Conservation (phyloP, 805 yeast genomes). For the Debaryomyces maramus region DNA sequence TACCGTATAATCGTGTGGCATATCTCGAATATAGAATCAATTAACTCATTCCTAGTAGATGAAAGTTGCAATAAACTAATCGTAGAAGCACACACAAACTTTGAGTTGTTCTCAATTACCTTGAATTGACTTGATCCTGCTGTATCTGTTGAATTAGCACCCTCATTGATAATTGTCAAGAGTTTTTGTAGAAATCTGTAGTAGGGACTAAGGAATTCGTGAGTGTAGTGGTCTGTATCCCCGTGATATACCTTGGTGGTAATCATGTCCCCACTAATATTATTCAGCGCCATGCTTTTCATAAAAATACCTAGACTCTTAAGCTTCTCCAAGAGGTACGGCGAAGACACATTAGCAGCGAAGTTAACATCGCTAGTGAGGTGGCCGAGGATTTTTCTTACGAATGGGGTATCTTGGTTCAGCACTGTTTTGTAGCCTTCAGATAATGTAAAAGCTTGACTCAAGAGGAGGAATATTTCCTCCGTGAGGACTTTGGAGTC, state of each 20-base stretch:
- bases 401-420: too few relatives aligned
- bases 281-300: background rate
- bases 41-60: background rate
- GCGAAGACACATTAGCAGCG: background rate
- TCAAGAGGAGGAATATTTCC: constrained; percentile 22
- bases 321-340: constrained; percentile 15
- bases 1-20: background rate
- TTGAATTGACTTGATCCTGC: constrained; percentile 2
- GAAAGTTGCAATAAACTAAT: constrained; percentile 5
- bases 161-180: constrained; percentile 6
- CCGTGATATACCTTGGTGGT: background rate
- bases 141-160: background rate
- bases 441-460: constrained; percentile 17
- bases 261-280: background rate
- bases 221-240: background rate
- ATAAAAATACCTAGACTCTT: constrained; percentile 22
- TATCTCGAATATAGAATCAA: background rate
- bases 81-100: constrained; percentile 29
- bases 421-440: background rate
- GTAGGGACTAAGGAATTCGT: constrained; percentile 8
- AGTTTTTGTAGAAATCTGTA: constrained; percentile 8
- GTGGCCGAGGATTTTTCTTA: constrained; percentile 1
- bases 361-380: constrained; percentile 1
- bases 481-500: constrained; percentile 9
- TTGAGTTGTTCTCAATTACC: constrained; percentile 30